Conservation (phyloP, 352 stramenopile species). For the Phytophthora ohioensis region DNA sequence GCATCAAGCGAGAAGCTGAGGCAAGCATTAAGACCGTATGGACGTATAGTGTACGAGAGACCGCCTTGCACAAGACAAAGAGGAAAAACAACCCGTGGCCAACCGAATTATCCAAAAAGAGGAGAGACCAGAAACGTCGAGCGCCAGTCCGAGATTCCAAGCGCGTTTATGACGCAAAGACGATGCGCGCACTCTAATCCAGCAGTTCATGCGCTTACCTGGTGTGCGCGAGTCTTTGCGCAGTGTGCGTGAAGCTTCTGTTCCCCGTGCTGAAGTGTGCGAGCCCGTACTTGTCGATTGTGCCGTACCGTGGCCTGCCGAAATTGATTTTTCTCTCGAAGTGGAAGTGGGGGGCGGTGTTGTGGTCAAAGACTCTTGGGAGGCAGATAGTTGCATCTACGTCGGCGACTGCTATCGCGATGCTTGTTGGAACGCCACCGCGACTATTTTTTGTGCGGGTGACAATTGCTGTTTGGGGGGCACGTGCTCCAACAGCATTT, state of each 20-base stretch:
- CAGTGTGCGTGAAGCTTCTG: background rate
- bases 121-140: background rate
- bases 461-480: background rate
- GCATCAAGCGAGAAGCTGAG: no score
- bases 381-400: background rate
- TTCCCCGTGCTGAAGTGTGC: no score
- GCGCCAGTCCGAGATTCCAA: background rate
- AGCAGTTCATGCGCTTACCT: background rate
- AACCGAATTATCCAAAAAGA: background rate
- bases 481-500: slow-evolving; percentile 1
- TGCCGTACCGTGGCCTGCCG: background rate
- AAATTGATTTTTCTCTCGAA: background rate
- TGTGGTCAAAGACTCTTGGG: background rate
- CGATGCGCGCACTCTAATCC: background rate
- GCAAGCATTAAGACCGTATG: no score
- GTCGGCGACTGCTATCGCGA: background rate
- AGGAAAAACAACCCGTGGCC: background rate
- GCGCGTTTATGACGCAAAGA: background rate
- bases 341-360: background rate
- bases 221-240: background rate
- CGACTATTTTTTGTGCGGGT: background rate
- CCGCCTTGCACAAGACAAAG: background rate
- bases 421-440: background rate
- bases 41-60: no score
- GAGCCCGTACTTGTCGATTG: background rate